Conservation (phyloP, 257 asterid species). For the Gentiana dahurica region DNA sequence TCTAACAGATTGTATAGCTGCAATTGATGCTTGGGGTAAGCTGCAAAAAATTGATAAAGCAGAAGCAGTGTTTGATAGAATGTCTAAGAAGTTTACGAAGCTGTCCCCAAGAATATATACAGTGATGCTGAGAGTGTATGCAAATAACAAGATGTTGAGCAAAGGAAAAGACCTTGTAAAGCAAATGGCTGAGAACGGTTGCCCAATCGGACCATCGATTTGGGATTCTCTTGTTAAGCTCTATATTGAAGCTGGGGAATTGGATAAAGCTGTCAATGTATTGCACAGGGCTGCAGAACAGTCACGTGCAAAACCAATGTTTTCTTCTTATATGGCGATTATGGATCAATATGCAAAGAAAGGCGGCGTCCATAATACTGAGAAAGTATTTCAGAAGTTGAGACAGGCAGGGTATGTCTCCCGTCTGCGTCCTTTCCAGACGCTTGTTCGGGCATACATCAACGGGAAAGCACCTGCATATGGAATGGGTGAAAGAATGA, state of each 20-base stretch:
- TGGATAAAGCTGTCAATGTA: slow-evolving; percentile 45
- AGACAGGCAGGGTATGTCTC: slow-evolving; percentile 33
- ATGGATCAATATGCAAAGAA: slow-evolving; percentile 45
- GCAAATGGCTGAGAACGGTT: slow-evolving; percentile 46
- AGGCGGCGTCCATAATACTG: slow-evolving; percentile 63
- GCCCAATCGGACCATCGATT: slow-evolving; percentile 38
- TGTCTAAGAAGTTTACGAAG: slow-evolving; percentile 24
- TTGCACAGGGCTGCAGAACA: slow-evolving; percentile 39
- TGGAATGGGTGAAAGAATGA: slow-evolving; percentile 66
- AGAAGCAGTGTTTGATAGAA: slow-evolving; percentile 40
- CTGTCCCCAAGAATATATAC: slow-evolving; percentile 32
- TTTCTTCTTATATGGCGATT: slow-evolving; percentile 26
- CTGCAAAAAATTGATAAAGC: slow-evolving; percentile 49
- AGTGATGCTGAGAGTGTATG: slow-evolving; percentile 43
- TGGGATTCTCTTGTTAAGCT: slow-evolving; percentile 75
- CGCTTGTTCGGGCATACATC: slow-evolving; percentile 47
- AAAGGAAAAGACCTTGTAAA: slow-evolving; percentile 74
- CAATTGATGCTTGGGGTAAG: slow-evolving; percentile 64
- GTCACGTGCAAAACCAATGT: slow-evolving; percentile 30
- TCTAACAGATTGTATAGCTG: slow-evolving; percentile 35
- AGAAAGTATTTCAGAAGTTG: slow-evolving; percentile 52
- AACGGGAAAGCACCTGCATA: slow-evolving; percentile 50
- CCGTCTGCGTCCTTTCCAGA: slow-evolving; percentile 29
- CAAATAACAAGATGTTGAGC: slow-evolving; percentile 36
- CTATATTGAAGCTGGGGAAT: slow-evolving; percentile 52